A percentile compares a stretch with the other conserved stretches of the same genome.
Conservation (phyloP, 2,329 filamentous ascomycete species). For the Sporothrix pseudoabietina region DNA sequence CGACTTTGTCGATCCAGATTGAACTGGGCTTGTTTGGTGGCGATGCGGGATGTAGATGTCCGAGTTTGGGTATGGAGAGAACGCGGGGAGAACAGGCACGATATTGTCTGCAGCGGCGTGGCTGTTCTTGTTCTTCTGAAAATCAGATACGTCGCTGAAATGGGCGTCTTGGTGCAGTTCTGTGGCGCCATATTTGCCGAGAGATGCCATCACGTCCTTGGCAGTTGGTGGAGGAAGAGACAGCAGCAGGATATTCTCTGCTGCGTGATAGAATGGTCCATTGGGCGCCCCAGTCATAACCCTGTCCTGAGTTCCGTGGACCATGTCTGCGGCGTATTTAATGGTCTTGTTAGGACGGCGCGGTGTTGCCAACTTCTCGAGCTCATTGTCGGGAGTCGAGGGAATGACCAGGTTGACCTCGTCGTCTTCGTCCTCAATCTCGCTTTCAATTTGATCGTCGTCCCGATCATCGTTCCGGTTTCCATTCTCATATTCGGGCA, state of each 20-base stretch:
- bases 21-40: background rate
- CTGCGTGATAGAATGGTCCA: background rate
- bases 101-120: background rate
- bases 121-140: constrained; percentile 53
- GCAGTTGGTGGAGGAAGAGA: constrained; percentile 13
- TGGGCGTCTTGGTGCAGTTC: constrained; percentile 82
- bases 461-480: background rate
- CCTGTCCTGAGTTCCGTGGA: background rate
- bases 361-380: constrained; percentile 13
- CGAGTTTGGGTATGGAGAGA: background rate
- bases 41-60: background rate
- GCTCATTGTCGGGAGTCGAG: constrained; percentile 17
- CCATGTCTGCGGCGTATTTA: background rate
- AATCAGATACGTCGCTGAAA: constrained; percentile 81
- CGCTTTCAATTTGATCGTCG: background rate
- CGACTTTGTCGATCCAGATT: background rate
- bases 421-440: background rate
- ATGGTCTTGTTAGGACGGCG: background rate
- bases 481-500: background rate
- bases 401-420: background rate
- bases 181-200: constrained; percentile 49
- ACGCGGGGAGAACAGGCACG: background rate
- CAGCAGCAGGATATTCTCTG: background rate
- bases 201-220: background rate
- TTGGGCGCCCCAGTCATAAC: too few species aligned